Evolutionary conservation across 345 rosid species (phyloP).

Genomic region (Brassica carinata): DNA sequence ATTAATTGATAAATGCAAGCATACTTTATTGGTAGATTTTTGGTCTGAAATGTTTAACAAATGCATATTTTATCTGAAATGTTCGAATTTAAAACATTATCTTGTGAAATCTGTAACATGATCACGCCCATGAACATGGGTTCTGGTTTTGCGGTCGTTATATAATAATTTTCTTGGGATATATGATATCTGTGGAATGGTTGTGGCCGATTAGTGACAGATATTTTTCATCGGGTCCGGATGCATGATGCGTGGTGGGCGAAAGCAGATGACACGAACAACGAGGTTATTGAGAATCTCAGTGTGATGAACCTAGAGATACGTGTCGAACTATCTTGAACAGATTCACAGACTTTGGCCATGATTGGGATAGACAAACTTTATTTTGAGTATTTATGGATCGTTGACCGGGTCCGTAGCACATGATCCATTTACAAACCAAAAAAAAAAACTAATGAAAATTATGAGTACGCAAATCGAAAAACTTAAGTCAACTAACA

Average conservation of each 20-base stretch:
- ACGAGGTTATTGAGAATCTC: slow-evolving; percentile 35
- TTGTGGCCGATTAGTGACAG: slow-evolving; percentile 12
- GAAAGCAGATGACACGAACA: slow-evolving; percentile 32
- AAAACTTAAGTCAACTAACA: not conserved
- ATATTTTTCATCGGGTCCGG: not conserved
- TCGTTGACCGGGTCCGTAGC: not conserved
- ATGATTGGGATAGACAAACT: slow-evolving; percentile 21
- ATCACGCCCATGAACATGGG: slow-evolving; percentile 42
- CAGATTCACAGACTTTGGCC: slow-evolving; percentile 30
- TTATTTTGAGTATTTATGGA: slow-evolving; percentile 22
- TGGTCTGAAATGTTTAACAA: not conserved
- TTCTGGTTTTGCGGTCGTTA: slow-evolving; percentile 39
- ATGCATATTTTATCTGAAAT: not conserved
- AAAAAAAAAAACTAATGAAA: not conserved
- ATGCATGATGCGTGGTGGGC: slow-evolving; percentile 28
- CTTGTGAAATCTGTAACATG: slow-evolving; percentile 33
- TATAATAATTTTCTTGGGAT: slow-evolving; percentile 20
- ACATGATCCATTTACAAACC: not conserved
- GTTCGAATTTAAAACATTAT: slow-evolving; percentile 38
- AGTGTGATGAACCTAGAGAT: slow-evolving; percentile 32
- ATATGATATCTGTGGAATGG: slow-evolving; percentile 19
- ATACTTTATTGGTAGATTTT: not conserved
- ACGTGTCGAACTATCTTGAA: slow-evolving; percentile 38
- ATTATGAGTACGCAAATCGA: not conserved
- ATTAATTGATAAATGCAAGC: not conserved